A percentile compares a stretch with the other conserved stretches of the same genome.
These are phyloP conservation scores for Penicillium herquei DNA, from an alignment of 495 filamentous ascomycete species.

Conservation along the genomic window DNA sequence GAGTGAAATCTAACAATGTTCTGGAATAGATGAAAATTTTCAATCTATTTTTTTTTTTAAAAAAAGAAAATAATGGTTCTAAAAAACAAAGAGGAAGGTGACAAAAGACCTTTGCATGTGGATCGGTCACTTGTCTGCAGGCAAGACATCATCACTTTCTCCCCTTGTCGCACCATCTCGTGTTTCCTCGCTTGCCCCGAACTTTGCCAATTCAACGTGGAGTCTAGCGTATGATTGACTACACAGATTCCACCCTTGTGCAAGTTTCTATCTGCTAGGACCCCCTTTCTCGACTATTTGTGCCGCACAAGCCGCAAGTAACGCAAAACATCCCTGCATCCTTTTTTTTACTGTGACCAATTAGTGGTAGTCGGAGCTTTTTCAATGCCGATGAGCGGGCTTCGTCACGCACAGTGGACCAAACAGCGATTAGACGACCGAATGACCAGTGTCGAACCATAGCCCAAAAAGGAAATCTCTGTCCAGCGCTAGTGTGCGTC, in stretches of 20 bases:
- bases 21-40: not conserved
- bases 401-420: not conserved
- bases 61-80: not conserved
- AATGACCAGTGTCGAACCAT: not conserved
- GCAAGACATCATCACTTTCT: conserved; percentile 6
- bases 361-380: not conserved
- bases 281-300: conserved; percentile 1
- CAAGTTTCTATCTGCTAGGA: not conserved
- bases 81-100: not conserved
- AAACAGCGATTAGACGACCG: not conserved
- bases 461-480: not conserved
- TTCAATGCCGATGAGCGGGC: not conserved
- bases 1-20: not conserved
- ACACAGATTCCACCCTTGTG: conserved; percentile 6
- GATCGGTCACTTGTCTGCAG: not conserved
- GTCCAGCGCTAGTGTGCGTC: not conserved
- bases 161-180: conserved; percentile 22
- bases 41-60: not conserved
- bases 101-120: conserved; percentile 15
- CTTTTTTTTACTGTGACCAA: not conserved
- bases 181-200: conserved; percentile 10
- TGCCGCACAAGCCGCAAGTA: conserved; percentile 5
- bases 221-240: conserved; percentile 2
- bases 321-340: conserved; percentile 3
- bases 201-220: not conserved